Evolutionary conservation across 1,139 yeast genomes (phyloP).

Genomic region (Candida gigantensis): DNA sequence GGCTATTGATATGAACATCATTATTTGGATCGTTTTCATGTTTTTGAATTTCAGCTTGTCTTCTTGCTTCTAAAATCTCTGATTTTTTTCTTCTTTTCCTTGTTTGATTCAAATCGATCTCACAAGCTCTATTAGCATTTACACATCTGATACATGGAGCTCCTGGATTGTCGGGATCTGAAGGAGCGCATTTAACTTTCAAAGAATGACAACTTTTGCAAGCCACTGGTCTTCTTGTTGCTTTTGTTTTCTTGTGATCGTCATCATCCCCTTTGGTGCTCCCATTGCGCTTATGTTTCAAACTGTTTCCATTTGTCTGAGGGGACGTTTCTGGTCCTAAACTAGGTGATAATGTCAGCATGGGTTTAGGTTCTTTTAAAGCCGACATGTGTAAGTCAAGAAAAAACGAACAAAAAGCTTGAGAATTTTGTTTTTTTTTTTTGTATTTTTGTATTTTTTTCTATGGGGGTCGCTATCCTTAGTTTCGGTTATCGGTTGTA

Average conservation of each 20-base stretch:
- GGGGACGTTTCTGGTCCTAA: too few species aligned
- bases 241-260: conserved; percentile 15
- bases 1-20: too few species aligned
- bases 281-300: neutral
- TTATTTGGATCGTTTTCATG: too few species aligned
- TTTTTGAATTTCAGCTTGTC: conserved; percentile 7
- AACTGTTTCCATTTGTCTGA: neutral
- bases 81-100: conserved; percentile 52
- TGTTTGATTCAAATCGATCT: conserved; percentile 63
- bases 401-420: too few species aligned
- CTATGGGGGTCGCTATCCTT: too few species aligned
- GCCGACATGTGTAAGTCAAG: too few species aligned
- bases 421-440: too few species aligned
- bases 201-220: conserved; percentile 80
- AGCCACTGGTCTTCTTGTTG: conserved; percentile 48
- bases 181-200: conserved; percentile 81
- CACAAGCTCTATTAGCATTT: conserved; percentile 64
- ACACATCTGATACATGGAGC: conserved; percentile 77
- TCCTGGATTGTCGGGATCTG: conserved; percentile 55
- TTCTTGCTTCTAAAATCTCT: conserved; percentile 23
- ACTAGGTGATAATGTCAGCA: too few species aligned
- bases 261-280: neutral
- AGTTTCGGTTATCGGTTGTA: too few species aligned
- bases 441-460: too few species aligned
- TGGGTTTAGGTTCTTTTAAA: too few species aligned